Base-by-base conservation (phyloP, 768 basidiomycete genomes). In the Rhodotorula kratochvilovae region DNA sequence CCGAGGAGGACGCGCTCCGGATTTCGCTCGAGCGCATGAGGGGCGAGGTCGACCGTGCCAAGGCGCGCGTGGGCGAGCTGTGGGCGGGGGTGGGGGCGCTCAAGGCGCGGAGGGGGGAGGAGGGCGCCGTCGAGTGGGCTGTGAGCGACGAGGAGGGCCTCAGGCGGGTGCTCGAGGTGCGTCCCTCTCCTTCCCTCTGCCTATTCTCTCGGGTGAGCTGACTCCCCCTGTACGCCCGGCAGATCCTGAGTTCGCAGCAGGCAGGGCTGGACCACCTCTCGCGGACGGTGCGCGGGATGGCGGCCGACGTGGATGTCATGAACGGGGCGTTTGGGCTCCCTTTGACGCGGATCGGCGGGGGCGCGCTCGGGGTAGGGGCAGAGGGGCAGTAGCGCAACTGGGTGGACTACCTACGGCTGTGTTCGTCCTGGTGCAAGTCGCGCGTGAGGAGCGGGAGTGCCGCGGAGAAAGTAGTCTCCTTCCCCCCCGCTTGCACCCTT, bases 141-240 rank as follows among this genome's bases (percentile, higher is more conserved):
- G 89, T 92, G n/a, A 89, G 90, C 5, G 91, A 93, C 78, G 89
- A 90, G 77, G 90, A 91, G 3, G 91, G 91, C 2, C 81, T 93
- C 66, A 83, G 86, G 58, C 87, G 90, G 79, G 87, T 93, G 66
- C 83, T 87, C 7, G 87, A 89, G 84, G 90, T 89, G 68, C 27
- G 83, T 78, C 58, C n/a, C 10, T 33, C 23, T 6, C 19, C 25
- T 36, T 62, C 29, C 51, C n/a, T 62, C 50, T 45, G 3, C 70
- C 59, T 43, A 56, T 29, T 39, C 35, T 63, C 25, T 57, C 33
- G 17, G 16, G 27, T 23, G 15, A n/a, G 61, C 56, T 29, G 45
- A 65, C n/a, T 6, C 12, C 33, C 33, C 19, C 27, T 16, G 31
- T 10, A 29, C 65, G 15, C 17, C 43, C 27, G 62, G 15, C 75